Base-by-base conservation (phyloP, 176 grass and related monocot species). In the Carex littledalei region DNA sequence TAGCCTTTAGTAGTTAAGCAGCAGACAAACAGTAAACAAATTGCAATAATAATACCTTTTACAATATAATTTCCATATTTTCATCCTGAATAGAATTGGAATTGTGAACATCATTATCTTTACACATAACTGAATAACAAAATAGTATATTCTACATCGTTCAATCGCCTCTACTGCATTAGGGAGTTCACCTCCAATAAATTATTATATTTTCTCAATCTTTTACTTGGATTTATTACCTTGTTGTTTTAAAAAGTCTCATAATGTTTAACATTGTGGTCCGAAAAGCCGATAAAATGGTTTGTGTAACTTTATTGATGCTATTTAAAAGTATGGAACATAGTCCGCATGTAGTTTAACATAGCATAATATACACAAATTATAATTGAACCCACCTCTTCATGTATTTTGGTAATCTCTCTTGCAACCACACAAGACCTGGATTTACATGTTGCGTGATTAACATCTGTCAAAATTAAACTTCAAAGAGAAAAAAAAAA, bases 321-420 rank as follows among this genome's bases (percentile, higher is more conserved):
- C n/a, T 43, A 71, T 45, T 72, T 72, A 47, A 2, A n/a, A 47
- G 18, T 72, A 72, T 72, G 39, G 12, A 45, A 47, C 39, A 22
- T 22, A 70, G n/a, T 41, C n/a, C 16, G 20, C 35, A 24, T 50
- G 18, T 5, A 72, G 9, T 12, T 78, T 55, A 29, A 78, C 12
- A 65, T 34, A 53, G 52, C 54, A 39, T 8, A 24, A 56, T 58
- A 58, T 71, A 75, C 16, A 84, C 26, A 81, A 63, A 2, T 88
- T 17, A 77, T 31, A 84, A 71, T 63, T 74, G 26, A 82, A 80
- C n/a, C 0, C 81, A 99, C 96, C 93, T 95, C 91, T 95, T 95
- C 96, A 86, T 99, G 93, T 75, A 99, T 69, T 92, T 99, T 99
- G n/a, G 93, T 99, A 82, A 99, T 89, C 88, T 99, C 96, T 76